Evolutionary conservation across 23 red algal species (phyloP).

Genomic region (Agarophyton chilense): DNA sequence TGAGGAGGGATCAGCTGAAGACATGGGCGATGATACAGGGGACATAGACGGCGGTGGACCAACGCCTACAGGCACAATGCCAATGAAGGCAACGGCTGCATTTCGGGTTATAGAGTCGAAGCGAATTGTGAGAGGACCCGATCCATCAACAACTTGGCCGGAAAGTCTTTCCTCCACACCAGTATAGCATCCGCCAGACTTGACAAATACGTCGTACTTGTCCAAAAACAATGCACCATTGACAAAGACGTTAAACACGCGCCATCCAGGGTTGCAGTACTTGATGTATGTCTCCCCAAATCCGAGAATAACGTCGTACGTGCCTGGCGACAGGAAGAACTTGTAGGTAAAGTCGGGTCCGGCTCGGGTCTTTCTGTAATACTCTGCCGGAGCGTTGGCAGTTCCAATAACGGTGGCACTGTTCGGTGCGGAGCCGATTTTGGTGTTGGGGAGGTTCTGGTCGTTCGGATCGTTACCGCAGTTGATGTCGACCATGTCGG

Average conservation of each 20-base stretch:
- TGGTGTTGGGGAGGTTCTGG: constrained; percentile 1
- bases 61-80: not conserved
- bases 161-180: not conserved
- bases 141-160: not conserved
- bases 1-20: not conserved
- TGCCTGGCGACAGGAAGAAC: constrained; percentile 18
- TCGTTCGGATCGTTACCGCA: not conserved
- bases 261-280: not conserved
- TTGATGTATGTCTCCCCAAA: constrained; percentile 32
- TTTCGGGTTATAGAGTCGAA: not conserved
- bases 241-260: constrained; percentile 43
- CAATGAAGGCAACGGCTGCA: constrained; percentile 19
- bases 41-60: not conserved
- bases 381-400: not conserved
- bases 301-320: constrained; percentile 39
- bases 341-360: constrained; percentile 57
- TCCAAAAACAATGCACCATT: not conserved
- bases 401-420: not conserved
- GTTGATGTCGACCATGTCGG: not conserved
- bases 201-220: not conserved
- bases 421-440: not conserved
- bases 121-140: constrained; percentile 2
- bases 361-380: not conserved
- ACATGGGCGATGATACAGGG: not conserved
- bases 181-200: constrained; percentile 11